Percentiles rank a stretch among this genome's conserved stretches.
Evolutionary conservation across 1,284 basidiomycete species (phyloP).

Genomic region (Irpex sp.): DNA sequence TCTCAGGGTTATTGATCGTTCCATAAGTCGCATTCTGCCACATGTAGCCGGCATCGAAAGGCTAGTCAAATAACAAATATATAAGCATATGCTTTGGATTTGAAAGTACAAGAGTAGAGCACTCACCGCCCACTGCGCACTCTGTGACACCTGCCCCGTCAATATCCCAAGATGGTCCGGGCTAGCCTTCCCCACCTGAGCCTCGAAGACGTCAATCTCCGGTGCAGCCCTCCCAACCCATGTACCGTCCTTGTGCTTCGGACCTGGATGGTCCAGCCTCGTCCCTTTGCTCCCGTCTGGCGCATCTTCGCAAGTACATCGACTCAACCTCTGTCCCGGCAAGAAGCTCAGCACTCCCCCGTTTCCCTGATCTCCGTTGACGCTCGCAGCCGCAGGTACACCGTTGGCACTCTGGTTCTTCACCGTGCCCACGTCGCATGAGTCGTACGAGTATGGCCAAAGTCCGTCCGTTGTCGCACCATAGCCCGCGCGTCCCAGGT

Average conservation of each 20-base stretch:
- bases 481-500: slow-evolving; percentile 62
- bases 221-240: slow-evolving; percentile 74
- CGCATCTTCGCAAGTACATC: slow-evolving; percentile 66
- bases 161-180: slow-evolving; percentile 25
- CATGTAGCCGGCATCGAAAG: slow-evolving; percentile 57
- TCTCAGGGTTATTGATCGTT: slow-evolving; percentile 41
- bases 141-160: slow-evolving; percentile 55
- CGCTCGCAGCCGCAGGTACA: slow-evolving; percentile 30
- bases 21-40: slow-evolving; percentile 48
- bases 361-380: slow-evolving; percentile 39
- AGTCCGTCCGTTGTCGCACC: slow-evolving; percentile 62
- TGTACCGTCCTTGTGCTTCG: slow-evolving; percentile 46
- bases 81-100: slow-evolving; percentile 3
- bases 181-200: slow-evolving; percentile 42
- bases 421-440: slow-evolving; percentile 69
- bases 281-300: neutral
- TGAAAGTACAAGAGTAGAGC: slow-evolving; percentile 22
- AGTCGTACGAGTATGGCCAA: slow-evolving; percentile 79
- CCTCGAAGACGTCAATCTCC: slow-evolving; percentile 79
- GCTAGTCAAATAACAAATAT: slow-evolving; percentile 30
- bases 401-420: slow-evolving; percentile 46
- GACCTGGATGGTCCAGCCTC: slow-evolving; percentile 61
- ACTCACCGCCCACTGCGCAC: slow-evolving; percentile 59
- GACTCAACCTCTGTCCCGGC: slow-evolving; percentile 78
- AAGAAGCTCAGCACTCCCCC: slow-evolving; percentile 57